phyloP scores from a whole-genome alignment of 2,329 filamentous ascomycete species.

The Grosmannia clavigera region DNA sequence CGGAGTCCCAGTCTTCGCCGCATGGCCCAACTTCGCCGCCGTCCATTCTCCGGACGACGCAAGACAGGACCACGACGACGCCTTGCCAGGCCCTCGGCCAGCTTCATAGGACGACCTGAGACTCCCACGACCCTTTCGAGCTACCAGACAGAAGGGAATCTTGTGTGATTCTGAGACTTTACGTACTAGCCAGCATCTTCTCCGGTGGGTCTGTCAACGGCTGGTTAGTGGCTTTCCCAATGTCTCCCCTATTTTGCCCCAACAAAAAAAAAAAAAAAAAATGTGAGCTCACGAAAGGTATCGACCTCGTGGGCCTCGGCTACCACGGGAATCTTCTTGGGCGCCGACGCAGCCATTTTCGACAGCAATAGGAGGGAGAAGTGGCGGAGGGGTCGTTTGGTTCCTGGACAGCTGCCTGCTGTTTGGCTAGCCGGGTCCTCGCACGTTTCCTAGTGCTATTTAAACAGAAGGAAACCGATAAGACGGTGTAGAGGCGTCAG shows the following conservation, averaged over 20 bases:
- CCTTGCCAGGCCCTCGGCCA: neutral
- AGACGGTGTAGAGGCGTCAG: neutral
- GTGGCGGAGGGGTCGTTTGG: neutral
- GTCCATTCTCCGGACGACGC: neutral
- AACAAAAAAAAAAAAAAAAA: conserved; percentile 5
- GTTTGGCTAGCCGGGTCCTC: neutral
- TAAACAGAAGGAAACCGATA: neutral
- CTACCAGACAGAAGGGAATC: neutral
- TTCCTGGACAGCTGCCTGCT: neutral
- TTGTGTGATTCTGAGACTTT: neutral
- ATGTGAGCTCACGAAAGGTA: conserved; percentile 47
- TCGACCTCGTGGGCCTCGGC: conserved; percentile 65
- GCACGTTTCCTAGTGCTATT: neutral
- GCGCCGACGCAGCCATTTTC: conserved; percentile 30
- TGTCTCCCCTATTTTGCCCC: conserved; percentile 1
- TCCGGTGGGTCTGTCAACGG: conserved; percentile 41
- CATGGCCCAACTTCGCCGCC: neutral
- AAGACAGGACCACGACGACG: neutral
- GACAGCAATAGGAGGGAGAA: conserved; percentile 1
- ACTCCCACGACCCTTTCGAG: neutral
- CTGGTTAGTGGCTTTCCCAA: conserved; percentile 8
- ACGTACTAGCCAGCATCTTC: conserved; percentile 57
- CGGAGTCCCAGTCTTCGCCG: neutral
- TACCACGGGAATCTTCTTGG: conserved; percentile 47
- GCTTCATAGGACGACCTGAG: neutral